Evolutionary conservation across 495 filamentous ascomycete genomes (phyloP).

Genomic region (Poronia punctata): DNA sequence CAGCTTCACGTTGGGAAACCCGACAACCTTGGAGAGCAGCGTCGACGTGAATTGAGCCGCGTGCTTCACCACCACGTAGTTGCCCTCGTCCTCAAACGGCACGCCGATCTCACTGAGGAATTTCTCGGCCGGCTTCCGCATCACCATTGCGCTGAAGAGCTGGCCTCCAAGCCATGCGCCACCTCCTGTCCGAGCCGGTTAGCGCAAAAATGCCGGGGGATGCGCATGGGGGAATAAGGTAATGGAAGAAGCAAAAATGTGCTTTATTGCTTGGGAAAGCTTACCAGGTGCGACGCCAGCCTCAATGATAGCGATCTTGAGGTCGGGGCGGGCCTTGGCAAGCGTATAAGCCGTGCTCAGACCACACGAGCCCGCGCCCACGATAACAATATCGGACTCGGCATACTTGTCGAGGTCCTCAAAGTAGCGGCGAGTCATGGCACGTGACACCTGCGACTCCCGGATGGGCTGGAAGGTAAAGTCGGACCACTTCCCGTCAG

Average conservation of each 20-base stretch:
- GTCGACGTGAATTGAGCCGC: constrained; percentile 87
- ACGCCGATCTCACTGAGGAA: constrained; percentile 76
- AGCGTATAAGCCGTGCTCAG: constrained; percentile 78
- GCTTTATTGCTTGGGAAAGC: too few species aligned
- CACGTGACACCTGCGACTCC: constrained; percentile 82
- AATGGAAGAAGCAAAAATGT: too few species aligned
- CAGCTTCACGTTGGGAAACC: constrained; percentile 85
- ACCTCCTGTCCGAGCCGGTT: too few species aligned
- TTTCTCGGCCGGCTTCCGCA: constrained; percentile 81
- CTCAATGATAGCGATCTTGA: constrained; percentile 89
- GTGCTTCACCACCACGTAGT: constrained; percentile 88
- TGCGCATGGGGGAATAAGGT: too few species aligned
- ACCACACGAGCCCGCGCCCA: constrained; percentile 83
- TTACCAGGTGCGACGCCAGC: constrained; percentile 70
- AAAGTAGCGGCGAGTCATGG: constrained; percentile 91
- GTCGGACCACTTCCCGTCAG: constrained; percentile 63
- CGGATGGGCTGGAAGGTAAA: constrained; percentile 82
- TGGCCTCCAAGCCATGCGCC: constrained; percentile 91
- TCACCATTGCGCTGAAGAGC: constrained; percentile 87
- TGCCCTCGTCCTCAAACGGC: constrained; percentile 79
- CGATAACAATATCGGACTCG: constrained; percentile 86
- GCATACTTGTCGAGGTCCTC: constrained; percentile 80
- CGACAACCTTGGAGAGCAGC: constrained; percentile 68
- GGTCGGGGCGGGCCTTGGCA: constrained; percentile 74
- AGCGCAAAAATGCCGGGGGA: too few species aligned